Percentiles rank a stretch among this genome's conserved stretches.
These are phyloP conservation scores for Novymonas esmeraldas DNA, from an alignment of 208 protist species.

Conservation along the genomic window DNA sequence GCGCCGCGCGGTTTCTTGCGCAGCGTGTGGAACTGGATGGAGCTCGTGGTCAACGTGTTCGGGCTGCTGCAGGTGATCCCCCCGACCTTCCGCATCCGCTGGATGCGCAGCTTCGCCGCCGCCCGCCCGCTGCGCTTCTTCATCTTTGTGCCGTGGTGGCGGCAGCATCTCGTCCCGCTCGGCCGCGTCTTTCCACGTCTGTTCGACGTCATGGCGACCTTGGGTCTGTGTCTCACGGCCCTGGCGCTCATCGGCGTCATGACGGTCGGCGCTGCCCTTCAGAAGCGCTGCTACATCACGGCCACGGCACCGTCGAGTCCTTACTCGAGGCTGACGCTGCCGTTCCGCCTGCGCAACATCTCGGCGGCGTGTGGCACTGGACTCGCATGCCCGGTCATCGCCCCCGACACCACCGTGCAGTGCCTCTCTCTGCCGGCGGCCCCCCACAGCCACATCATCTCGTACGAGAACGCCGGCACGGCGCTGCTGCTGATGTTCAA, in stretches of 20 bases:
- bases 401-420: constrained; percentile 19
- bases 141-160: constrained; percentile 17
- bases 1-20: constrained; percentile 37
- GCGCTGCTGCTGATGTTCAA: constrained; percentile 45
- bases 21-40: constrained; percentile 56
- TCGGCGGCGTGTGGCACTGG: constrained; percentile 15
- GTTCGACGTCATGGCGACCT: constrained; percentile 35
- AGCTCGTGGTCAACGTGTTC: constrained; percentile 49
- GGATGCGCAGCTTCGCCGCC: constrained; percentile 51
- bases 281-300: constrained; percentile 45
- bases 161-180: constrained; percentile 29
- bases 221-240: constrained; percentile 29
- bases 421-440: constrained; percentile 10
- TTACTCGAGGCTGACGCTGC: constrained; percentile 12
- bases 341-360: constrained; percentile 24
- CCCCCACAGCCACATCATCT: constrained; percentile 22
- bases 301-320: background rate
- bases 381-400: constrained; percentile 6
- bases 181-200: constrained; percentile 30
- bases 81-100: constrained; percentile 39
- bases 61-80: constrained; percentile 52
- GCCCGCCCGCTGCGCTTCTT: constrained; percentile 55
- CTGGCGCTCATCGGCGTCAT: constrained; percentile 44
- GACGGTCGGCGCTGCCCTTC: constrained; percentile 22
- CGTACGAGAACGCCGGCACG: constrained; percentile 38